Conservation (phyloP, 1,284 basidiomycete genomes). For the Ceratobasidium sp. region DNA sequence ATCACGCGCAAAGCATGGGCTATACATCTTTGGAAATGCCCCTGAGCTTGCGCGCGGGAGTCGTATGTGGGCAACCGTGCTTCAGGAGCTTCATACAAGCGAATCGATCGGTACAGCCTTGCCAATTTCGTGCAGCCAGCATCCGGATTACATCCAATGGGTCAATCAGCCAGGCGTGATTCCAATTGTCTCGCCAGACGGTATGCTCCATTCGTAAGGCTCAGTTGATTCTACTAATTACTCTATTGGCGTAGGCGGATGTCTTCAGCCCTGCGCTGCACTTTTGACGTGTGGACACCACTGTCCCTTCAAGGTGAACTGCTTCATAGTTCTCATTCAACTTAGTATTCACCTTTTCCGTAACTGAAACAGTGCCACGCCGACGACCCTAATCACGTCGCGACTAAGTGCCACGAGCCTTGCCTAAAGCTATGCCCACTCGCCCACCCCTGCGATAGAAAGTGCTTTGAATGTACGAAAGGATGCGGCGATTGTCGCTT, state of each 20-base stretch:
- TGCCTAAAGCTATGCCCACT: constrained; percentile 70
- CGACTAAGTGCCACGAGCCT: constrained; percentile 66
- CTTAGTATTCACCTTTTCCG: neutral
- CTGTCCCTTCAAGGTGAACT: constrained; percentile 72
- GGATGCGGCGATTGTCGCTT: constrained; percentile 72
- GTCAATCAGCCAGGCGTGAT: constrained; percentile 70
- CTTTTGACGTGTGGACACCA: constrained; percentile 75
- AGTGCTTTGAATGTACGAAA: constrained; percentile 62
- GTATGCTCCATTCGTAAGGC: constrained; percentile 55
- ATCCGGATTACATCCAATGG: constrained; percentile 63
- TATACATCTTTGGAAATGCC: constrained; percentile 80
- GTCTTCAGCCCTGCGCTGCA: constrained; percentile 69
- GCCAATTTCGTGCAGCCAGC: constrained; percentile 72
- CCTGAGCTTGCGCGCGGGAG: constrained; percentile 65
- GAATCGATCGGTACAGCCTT: constrained; percentile 68
- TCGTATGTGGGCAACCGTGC: constrained; percentile 72
- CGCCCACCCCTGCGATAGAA: constrained; percentile 71
- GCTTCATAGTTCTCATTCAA: neutral
- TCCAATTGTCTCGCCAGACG: constrained; percentile 69
- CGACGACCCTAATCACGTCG: constrained; percentile 70
- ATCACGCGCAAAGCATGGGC: constrained; percentile 79
- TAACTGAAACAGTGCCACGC: constrained; percentile 70
- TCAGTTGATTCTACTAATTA: neutral
- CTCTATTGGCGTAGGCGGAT: constrained; percentile 66
- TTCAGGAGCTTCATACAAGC: constrained; percentile 67